These are phyloP conservation scores for Rhizophagus sp. DNA, from an alignment of 192 early-diverging fungal species.

Conservation along the genomic window DNA sequence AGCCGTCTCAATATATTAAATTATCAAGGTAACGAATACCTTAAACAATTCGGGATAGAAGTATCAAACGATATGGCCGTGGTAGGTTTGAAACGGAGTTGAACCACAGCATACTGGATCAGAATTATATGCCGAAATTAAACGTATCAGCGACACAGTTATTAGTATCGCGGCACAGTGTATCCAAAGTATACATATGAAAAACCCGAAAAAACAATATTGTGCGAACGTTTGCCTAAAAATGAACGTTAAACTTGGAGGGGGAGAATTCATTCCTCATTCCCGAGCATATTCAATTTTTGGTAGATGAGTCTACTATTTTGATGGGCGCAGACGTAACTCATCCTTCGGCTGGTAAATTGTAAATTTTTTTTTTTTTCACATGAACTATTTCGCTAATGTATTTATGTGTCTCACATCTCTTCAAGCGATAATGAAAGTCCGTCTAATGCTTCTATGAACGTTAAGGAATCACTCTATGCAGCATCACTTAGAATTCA, in stretches of 20 bases:
- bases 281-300: conserved; percentile 63
- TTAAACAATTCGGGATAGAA: conserved; percentile 74
- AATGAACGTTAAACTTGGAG: conserved; percentile 42
- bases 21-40: conserved; percentile 67
- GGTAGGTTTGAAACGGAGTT: conserved; percentile 39
- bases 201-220: conserved; percentile 76
- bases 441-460: conserved; percentile 77
- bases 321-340: conserved; percentile 90
- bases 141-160: conserved; percentile 83
- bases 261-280: conserved; percentile 75
- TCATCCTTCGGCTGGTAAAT: conserved; percentile 53
- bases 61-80: conserved; percentile 67
- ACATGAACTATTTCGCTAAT: conserved; percentile 7
- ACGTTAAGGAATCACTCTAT: conserved; percentile 62
- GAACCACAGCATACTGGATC: conserved; percentile 65
- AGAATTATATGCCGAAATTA: conserved; percentile 63
- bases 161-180: conserved; percentile 91
- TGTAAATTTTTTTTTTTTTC: not conserved
- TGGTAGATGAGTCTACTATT: conserved; percentile 70
- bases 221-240: conserved; percentile 93
- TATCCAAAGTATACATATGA: conserved; percentile 77
- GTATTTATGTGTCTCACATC: not conserved
- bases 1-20: conserved; percentile 62
- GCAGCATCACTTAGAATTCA: conserved; percentile 67
- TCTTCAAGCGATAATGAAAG: conserved; percentile 39